These are phyloP conservation scores for Paramecium octaurelia DNA, from an alignment of 73 alveolate species.

Conservation along the genomic window DNA sequence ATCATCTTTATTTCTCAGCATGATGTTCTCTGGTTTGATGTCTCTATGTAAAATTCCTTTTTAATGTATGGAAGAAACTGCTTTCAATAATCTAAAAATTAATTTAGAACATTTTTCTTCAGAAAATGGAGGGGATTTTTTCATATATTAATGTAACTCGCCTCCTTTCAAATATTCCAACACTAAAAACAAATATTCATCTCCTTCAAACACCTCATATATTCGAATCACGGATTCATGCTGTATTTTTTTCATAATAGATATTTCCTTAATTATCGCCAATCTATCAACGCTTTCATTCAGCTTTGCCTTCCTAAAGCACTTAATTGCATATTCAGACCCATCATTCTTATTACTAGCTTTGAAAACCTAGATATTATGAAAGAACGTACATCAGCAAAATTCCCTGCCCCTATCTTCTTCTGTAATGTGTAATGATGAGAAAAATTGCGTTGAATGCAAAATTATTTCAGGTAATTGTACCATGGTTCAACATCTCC, in stretches of 20 bases:
- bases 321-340: not conserved
- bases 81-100: slow-evolving; percentile 10
- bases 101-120: slow-evolving; percentile 40
- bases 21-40: slow-evolving; percentile 81
- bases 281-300: not conserved
- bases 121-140: slow-evolving; percentile 40
- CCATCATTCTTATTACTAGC: not conserved
- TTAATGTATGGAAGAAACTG: slow-evolving; percentile 68
- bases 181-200: slow-evolving; percentile 33
- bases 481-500: slow-evolving; percentile 10
- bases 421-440: slow-evolving; percentile 5
- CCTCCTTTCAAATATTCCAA: slow-evolving; percentile 51
- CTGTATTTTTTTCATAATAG: slow-evolving; percentile 9
- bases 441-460: slow-evolving; percentile 35
- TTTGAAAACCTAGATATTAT: not conserved
- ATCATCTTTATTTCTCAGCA: slow-evolving; percentile 68
- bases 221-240: slow-evolving; percentile 18
- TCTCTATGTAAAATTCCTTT: slow-evolving; percentile 81
- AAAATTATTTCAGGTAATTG: not conserved
- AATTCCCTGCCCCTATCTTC: slow-evolving; percentile 51
- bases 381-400: slow-evolving; percentile 13
- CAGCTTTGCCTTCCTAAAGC: not conserved
- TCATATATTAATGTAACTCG: slow-evolving; percentile 4
- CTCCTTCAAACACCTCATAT: slow-evolving; percentile 53
- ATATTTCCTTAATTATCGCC: not conserved